Percentiles rank a stretch among this genome's conserved stretches.
phyloP scores from a whole-genome alignment of 805 yeast genomes.

The Suhomyces sp. region DNA sequence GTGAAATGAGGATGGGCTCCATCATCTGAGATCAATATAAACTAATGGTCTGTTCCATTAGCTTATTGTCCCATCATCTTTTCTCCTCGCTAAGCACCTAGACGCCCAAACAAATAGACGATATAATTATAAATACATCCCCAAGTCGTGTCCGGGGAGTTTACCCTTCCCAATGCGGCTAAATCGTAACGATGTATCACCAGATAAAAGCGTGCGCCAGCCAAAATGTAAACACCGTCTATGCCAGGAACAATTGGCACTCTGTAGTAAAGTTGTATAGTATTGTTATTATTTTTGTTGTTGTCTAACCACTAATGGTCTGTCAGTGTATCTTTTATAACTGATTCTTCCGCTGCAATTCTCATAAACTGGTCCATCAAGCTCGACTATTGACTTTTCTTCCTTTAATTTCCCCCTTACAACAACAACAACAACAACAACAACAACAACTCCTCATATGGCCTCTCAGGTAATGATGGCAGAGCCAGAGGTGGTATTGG shows the following conservation, averaged over 20 bases:
- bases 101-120: conserved; percentile 1
- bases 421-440: background rate
- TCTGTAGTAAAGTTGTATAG: background rate
- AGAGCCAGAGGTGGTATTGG: conserved; percentile 1
- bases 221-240: conserved; percentile 8
- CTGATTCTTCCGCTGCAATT: conserved; percentile 3
- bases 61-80: background rate
- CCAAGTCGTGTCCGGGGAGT: conserved; percentile 1
- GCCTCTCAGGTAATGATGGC: conserved; percentile 5
- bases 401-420: background rate
- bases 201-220: background rate
- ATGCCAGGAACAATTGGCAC: conserved; percentile 6
- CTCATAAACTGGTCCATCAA: background rate
- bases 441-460: conserved; percentile 1
- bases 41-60: background rate
- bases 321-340: background rate
- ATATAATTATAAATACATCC: background rate
- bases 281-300: background rate
- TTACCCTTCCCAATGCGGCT: conserved; percentile 3
- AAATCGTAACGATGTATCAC: conserved; percentile 1
- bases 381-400: background rate
- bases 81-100: background rate
- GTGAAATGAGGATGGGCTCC: background rate
- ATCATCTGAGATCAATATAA: background rate
- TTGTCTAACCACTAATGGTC: conserved; percentile 1